Evolutionary conservation across 352 stramenopile genomes (phyloP).

Genomic region (Thalassiosira exigua): DNA sequence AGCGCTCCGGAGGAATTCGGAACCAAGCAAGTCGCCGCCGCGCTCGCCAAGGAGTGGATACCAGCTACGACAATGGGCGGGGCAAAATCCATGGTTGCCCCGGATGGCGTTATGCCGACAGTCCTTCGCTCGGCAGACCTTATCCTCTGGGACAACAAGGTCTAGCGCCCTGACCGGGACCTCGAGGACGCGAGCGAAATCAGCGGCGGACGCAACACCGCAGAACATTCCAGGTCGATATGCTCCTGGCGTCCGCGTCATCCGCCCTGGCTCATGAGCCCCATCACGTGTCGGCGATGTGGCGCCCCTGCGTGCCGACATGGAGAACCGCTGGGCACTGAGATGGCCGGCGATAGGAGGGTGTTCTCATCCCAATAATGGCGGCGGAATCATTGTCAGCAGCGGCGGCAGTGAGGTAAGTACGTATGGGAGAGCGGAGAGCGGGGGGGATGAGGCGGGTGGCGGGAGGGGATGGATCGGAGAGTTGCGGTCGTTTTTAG

Average conservation of each 20-base stretch:
- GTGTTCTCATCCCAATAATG: background rate
- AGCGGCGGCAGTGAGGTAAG: too few relatives aligned
- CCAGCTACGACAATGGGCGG: background rate
- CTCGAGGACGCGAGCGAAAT: constrained; percentile 12
- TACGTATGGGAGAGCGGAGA: background rate
- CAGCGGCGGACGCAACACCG: constrained; percentile 1
- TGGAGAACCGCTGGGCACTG: too few relatives aligned
- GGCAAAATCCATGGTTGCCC: constrained; percentile 2
- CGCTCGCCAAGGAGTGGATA: constrained; percentile 4
- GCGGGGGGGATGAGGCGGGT: background rate
- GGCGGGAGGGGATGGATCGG: too few relatives aligned
- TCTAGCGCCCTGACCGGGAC: constrained; percentile 4
- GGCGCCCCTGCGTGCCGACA: too few relatives aligned
- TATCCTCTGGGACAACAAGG: background rate
- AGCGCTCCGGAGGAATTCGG: constrained; percentile 9
- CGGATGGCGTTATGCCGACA: background rate
- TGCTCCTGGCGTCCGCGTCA: background rate
- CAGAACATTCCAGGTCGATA: constrained; percentile 16
- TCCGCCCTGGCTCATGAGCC: background rate
- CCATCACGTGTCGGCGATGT: too few relatives aligned
- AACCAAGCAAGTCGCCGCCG: constrained; percentile 7
- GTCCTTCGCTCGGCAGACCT: background rate
- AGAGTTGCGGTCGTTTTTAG: too few relatives aligned
- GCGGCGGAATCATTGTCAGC: too few relatives aligned
- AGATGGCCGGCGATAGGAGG: background rate